phyloP scores from a whole-genome alignment of 176 grass and related monocot species.

The Aechmea fasciata region DNA sequence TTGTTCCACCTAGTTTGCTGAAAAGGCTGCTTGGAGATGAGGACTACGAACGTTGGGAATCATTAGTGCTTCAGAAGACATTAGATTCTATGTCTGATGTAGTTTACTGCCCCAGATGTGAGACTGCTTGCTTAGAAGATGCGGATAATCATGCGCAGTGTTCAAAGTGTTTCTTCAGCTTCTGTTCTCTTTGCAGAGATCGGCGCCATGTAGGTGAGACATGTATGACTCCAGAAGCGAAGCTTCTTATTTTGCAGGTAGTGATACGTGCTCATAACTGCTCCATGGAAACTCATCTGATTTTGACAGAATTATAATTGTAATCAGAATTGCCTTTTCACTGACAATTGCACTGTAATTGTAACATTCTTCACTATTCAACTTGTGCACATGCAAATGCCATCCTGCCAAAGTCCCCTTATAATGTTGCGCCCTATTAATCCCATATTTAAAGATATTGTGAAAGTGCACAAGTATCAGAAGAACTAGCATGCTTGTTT shows the following conservation, averaged over 20 bases:
- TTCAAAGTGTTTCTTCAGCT: conserved; percentile 75
- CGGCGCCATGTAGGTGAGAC: conserved; percentile 61
- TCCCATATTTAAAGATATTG: too few relatives aligned
- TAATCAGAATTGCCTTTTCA: too few relatives aligned
- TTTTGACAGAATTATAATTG: too few relatives aligned
- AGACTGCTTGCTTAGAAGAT: conserved; percentile 77
- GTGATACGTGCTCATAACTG: neutral
- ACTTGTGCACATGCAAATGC: too few relatives aligned
- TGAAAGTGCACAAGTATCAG: too few relatives aligned
- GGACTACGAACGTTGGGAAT: conserved; percentile 63
- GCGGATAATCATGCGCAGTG: conserved; percentile 54
- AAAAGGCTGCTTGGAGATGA: conserved; percentile 55
- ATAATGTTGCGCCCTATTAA: too few relatives aligned
- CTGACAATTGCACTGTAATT: too few relatives aligned
- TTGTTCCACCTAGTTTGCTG: conserved; percentile 55
- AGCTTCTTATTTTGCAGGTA: conserved; percentile 62
- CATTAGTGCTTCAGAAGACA: conserved; percentile 55
- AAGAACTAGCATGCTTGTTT: too few relatives aligned
- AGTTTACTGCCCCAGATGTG: conserved; percentile 69
- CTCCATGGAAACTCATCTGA: too few relatives aligned
- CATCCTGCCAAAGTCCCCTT: too few relatives aligned
- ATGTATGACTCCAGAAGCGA: conserved; percentile 50
- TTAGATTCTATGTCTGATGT: conserved; percentile 70
- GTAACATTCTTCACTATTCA: too few relatives aligned
- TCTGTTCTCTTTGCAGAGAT: conserved; percentile 61